Conservation (phyloP, 805 yeast genomes). For the Saccharomycopsis sp. region DNA sequence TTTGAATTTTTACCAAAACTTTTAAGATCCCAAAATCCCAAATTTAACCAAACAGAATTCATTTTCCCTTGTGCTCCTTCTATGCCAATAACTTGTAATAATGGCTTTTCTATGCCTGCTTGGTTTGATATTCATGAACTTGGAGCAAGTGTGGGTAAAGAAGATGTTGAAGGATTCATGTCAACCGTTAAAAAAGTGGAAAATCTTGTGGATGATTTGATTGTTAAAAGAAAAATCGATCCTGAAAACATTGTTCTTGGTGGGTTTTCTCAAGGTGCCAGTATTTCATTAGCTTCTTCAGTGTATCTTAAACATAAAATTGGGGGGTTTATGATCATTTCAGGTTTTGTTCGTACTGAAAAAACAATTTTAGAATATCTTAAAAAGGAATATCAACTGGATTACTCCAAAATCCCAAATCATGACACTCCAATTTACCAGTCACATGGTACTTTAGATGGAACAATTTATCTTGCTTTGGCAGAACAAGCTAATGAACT, state of each 20-base stretch:
- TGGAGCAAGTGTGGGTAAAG: constrained; percentile 28
- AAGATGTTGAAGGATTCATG: constrained; percentile 46
- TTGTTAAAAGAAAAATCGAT: constrained; percentile 38
- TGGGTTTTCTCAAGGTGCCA: constrained; percentile 94
- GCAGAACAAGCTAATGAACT: not conserved
- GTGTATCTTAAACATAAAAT: constrained; percentile 30
- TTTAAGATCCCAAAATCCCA: constrained; percentile 30
- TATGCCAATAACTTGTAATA: constrained; percentile 56
- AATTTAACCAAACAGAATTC: constrained; percentile 49
- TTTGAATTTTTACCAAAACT: constrained; percentile 76
- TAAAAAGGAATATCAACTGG: constrained; percentile 17
- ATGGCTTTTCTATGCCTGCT: constrained; percentile 59
- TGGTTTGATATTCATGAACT: constrained; percentile 77
- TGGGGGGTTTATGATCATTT: constrained; percentile 69
- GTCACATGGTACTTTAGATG: not conserved
- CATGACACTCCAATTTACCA: constrained; percentile 2
- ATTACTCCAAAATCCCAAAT: not conserved
- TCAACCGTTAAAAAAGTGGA: constrained; percentile 37
- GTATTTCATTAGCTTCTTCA: constrained; percentile 47
- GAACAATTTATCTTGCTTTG: not conserved
- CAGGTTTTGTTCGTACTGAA: constrained; percentile 56
- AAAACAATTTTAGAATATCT: constrained; percentile 21
- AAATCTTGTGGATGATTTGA: constrained; percentile 39
- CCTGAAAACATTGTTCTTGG: constrained; percentile 74
- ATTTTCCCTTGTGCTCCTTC: constrained; percentile 88